phyloP scores from a whole-genome alignment of 768 basidiomycete species.

The Cystofilobasidium macerans region DNA sequence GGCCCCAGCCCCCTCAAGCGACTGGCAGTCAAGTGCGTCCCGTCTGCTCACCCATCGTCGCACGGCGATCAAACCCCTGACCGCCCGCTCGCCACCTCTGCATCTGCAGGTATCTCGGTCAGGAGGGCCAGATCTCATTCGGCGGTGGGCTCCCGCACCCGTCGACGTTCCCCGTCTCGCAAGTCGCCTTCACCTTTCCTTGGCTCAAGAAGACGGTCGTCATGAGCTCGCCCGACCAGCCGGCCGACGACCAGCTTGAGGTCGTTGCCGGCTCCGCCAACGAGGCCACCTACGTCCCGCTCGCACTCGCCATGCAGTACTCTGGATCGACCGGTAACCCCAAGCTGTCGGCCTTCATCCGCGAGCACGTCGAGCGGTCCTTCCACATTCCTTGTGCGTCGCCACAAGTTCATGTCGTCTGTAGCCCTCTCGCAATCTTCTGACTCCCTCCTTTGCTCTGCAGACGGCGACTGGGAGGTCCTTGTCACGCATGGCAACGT shows the following conservation, averaged over 20 bases:
- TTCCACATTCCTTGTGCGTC: background rate
- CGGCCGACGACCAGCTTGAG: background rate
- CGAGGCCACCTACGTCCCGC: background rate
- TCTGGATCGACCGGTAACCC: background rate
- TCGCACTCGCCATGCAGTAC: constrained; percentile 17
- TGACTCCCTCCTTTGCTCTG: no score
- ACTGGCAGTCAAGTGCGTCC: constrained; percentile 20
- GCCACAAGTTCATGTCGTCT: no score
- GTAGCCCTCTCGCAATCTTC: no score
- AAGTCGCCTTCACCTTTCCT: constrained; percentile 14
- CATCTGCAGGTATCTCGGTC: constrained; percentile 14
- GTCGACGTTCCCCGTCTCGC: constrained; percentile 23
- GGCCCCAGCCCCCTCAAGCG: constrained; percentile 19
- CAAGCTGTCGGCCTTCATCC: constrained; percentile 12
- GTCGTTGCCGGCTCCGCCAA: background rate
- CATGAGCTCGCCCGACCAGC: background rate
- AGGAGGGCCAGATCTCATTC: constrained; percentile 18
- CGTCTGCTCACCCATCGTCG: background rate
- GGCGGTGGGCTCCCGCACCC: constrained; percentile 10
- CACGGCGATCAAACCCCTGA: background rate
- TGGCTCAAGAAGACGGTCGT: constrained; percentile 15
- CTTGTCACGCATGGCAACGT: constrained; percentile 6
- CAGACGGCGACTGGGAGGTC: constrained; percentile 13
- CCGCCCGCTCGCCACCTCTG: background rate
- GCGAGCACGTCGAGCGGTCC: constrained; percentile 7